Base-by-base conservation (phyloP, 1,284 basidiomycete genomes). In the Ceraceosorus guamensis region DNA sequence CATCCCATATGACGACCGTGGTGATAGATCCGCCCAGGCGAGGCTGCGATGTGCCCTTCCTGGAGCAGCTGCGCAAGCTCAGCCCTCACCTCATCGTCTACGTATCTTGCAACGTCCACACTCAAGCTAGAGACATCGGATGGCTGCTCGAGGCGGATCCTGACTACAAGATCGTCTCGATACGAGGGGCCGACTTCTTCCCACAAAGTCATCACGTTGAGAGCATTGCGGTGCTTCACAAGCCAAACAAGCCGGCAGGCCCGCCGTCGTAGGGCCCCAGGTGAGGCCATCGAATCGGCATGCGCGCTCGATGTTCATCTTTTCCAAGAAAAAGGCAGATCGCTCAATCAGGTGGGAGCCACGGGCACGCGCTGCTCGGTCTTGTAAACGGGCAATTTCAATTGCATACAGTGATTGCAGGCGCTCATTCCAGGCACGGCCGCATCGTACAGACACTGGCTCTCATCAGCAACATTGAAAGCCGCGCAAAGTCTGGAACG, bases 61-160 rank as follows among this genome's bases (percentile, higher is more conserved):
- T 77, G 33, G 46, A 66, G 18, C 76, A 77, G 48, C 64, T 77
- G 8, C 55, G 75, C 30, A 61, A 61, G 1, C 60, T 76, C n/a
- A 60, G 52, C 2, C 73, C 76, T 0, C 57, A 58, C 16, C 51
- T 66, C 24, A 71, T 77, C 35, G 61, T 76, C 13, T 77, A 77
- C 53, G 68, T 77, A 6, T 67, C 63, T n/a, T 97, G 93, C 77
- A 97, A 97, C 76, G 92, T 81, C 6, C 80, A 64, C 37, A 81
- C 80, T 0, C 80, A 80, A 72, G 79, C 80, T 14, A 63, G 79
- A 24, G 76, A 78, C 60, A 68, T 78, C 0, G 77, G 73, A 0
- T 57, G 64, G 50, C 45, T 76, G 33, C 48, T 76, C 4, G 45
- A 32, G 1, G 53, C 51, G 30, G 65, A 66, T 41, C 57, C 63